Base-by-base conservation (phyloP, 176 grass and related monocot species). In the Secale cereale region DNA sequence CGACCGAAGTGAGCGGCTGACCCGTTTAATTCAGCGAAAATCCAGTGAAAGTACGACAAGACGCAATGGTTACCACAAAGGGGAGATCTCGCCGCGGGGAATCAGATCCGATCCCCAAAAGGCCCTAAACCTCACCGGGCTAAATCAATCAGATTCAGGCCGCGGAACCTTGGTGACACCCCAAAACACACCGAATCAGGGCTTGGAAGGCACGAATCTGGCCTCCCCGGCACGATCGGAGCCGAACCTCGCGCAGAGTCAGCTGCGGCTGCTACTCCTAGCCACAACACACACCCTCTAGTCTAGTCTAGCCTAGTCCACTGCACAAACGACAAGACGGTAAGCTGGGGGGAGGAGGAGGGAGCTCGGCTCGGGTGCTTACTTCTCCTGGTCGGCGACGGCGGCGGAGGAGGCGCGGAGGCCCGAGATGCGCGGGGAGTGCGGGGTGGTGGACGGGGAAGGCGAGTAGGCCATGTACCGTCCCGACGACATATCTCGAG, bases 391-490 rank as follows among this genome's bases (percentile, higher is more conserved):
- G 62, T 95, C 93, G 19, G 87, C 88, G 65, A 95, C 77, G 76
- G 91, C 87, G 43, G 87, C 62, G 27, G 90, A 81, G 17, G 86
- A 64, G 9, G 82, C 29, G 56, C 93, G 88, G 59, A 92, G 89
- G 77, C 89, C 93, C 31, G 89, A 57, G 83, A 98, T 79, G 84
- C 91, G 96, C 2, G 96, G 96, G 39, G 96, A 98, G 88, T 94
- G 93, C 22, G 96, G 91, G 23, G 91, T 92, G 39, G 91, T 94
- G 36, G 96, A 98, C 6, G 93, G 96, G 41, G 96, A 98, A 45
- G 96, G 96, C 19, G 96, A 98, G 89, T 95, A 98, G 40, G 96
- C 91, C 93, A 98, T 98, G 89, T 95, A 98, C 50, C 93, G 84
- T 14, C 96, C 93, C 37, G 96, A 94, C 86, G 91, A 64, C 96